Evolutionary conservation across 192 early-diverging fungal genomes (phyloP).

Genomic region (Backusella tuberculispora): DNA sequence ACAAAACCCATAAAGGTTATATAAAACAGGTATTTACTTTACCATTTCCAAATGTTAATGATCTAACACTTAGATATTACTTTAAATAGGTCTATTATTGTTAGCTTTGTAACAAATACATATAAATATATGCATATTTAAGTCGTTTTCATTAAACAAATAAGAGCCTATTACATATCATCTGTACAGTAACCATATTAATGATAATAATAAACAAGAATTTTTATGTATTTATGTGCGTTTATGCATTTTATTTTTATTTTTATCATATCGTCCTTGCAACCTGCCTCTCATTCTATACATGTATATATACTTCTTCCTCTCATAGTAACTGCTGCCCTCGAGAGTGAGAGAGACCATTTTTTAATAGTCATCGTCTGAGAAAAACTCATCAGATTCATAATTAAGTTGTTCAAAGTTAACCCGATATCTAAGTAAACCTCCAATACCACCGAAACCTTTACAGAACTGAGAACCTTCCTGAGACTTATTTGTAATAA

Average conservation of each 20-base stretch:
- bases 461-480: slow-evolving; percentile 98
- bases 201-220: too few species aligned
- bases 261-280: too few species aligned
- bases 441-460: slow-evolving; percentile 97
- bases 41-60: neutral
- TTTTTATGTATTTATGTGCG: too few species aligned
- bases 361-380: slow-evolving; percentile 40
- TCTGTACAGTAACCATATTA: too few species aligned
- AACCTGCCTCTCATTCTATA: neutral
- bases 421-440: slow-evolving; percentile 82
- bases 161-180: too few species aligned
- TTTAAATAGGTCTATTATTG: too few species aligned
- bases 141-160: too few species aligned
- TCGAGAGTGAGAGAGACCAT: too few species aligned
- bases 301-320: neutral
- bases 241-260: too few species aligned
- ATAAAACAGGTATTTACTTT: neutral
- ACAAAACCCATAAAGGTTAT: neutral
- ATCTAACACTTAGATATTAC: too few species aligned
- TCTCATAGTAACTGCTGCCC: neutral
- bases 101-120: too few species aligned
- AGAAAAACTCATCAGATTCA: slow-evolving; percentile 68
- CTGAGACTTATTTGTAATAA: slow-evolving; percentile 93
- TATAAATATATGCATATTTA: too few species aligned
- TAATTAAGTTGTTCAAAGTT: slow-evolving; percentile 70